These are phyloP conservation scores for Annona cherimola DNA, from an alignment of 164 flowering plant genomes.

Conservation along the genomic window DNA sequence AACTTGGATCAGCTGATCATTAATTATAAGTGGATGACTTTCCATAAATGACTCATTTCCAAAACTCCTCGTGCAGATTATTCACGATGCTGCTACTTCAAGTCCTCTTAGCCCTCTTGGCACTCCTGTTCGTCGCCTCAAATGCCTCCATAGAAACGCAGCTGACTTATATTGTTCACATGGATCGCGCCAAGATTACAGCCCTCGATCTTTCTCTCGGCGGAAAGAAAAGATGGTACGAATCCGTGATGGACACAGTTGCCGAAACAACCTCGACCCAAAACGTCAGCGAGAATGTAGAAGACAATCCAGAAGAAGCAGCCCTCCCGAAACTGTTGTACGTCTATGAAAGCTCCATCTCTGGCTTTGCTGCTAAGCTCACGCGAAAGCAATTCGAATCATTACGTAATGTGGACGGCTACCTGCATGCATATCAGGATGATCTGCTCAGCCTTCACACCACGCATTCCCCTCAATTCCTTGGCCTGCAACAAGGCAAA, in stretches of 20 bases:
- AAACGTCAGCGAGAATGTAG: slow-evolving; percentile 15
- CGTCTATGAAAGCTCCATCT: slow-evolving; percentile 39
- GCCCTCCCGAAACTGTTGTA: slow-evolving; percentile 47
- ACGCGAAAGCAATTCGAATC: slow-evolving; percentile 37
- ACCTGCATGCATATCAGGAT: slow-evolving; percentile 49
- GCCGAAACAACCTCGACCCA: slow-evolving; percentile 18
- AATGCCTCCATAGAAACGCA: slow-evolving; percentile 26
- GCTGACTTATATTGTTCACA: slow-evolving; percentile 54
- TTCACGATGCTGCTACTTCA: slow-evolving; percentile 11
- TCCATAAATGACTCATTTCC: background rate
- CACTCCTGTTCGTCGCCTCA: slow-evolving; percentile 19
- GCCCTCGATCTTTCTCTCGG: slow-evolving; percentile 20
- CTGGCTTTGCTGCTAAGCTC: slow-evolving; percentile 68
- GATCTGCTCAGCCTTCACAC: slow-evolving; percentile 55
- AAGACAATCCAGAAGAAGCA: background rate
- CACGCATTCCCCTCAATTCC: slow-evolving; percentile 64
- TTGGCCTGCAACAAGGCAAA: slow-evolving; percentile 49
- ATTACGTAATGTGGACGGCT: slow-evolving; percentile 40
- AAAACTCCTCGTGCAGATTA: slow-evolving; percentile 3
- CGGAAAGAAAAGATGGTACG: slow-evolving; percentile 32
- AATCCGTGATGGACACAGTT: slow-evolving; percentile 36
- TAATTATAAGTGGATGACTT: background rate
- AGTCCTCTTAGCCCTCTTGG: slow-evolving; percentile 16
- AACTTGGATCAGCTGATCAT: no score
- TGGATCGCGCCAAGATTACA: slow-evolving; percentile 41